phyloP scores from a whole-genome alignment of 768 basidiomycete genomes.

The Russula olivacea region DNA sequence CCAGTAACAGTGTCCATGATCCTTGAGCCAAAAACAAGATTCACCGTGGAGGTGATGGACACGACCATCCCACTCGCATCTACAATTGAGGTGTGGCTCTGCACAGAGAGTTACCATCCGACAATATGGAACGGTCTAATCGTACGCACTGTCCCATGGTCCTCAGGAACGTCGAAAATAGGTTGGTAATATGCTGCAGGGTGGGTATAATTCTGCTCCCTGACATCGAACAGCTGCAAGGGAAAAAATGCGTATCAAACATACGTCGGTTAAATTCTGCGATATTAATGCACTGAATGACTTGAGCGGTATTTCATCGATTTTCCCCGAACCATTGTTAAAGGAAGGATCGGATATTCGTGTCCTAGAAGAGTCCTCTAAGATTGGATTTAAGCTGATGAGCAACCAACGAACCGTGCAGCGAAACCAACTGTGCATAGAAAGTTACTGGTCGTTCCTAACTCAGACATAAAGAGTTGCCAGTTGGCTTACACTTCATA shows the following conservation, averaged over 20 bases:
- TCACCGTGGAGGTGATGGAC: slow-evolving; percentile 82
- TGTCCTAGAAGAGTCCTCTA: slow-evolving; percentile 47
- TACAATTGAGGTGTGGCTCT: slow-evolving; percentile 82
- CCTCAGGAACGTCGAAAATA: slow-evolving; percentile 64
- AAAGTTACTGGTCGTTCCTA: neutral
- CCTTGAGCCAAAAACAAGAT: slow-evolving; percentile 81
- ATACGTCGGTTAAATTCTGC: slow-evolving; percentile 76
- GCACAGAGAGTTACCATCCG: slow-evolving; percentile 10
- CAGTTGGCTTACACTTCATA: slow-evolving; percentile 59
- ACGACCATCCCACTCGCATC: slow-evolving; percentile 87
- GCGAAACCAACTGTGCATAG: slow-evolving; percentile 52
- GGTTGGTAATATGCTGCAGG: slow-evolving; percentile 78
- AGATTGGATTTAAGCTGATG: neutral
- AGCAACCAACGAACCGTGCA: slow-evolving; percentile 40
- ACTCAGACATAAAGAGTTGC: slow-evolving; percentile 12
- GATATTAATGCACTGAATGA: slow-evolving; percentile 56
- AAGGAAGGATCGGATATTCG: slow-evolving; percentile 76
- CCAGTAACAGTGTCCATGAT: slow-evolving; percentile 86
- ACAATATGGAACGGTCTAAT: neutral
- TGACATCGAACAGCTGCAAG: neutral
- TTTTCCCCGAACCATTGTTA: slow-evolving; percentile 46
- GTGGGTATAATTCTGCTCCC: slow-evolving; percentile 72
- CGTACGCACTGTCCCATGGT: slow-evolving; percentile 74
- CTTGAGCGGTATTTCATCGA: slow-evolving; percentile 64
- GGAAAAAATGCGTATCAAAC: slow-evolving; percentile 26